Base-by-base conservation (phyloP, 2,329 filamentous ascomycete species). In the Fusarium setosum region DNA sequence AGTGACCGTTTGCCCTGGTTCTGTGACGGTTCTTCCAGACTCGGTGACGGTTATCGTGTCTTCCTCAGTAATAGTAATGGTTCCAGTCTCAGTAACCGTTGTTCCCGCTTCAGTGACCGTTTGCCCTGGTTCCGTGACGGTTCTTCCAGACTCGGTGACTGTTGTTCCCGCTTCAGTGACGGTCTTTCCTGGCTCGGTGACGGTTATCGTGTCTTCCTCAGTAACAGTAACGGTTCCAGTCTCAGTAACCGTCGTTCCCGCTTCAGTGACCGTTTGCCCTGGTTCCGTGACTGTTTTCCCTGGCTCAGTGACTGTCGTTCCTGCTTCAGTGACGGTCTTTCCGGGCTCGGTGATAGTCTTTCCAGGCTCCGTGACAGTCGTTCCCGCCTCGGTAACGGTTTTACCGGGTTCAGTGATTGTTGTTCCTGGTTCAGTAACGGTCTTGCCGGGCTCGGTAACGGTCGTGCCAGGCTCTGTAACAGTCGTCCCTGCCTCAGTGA, bases 1-100 rank as follows among this genome's bases (percentile, higher is more conserved):
- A 44, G 63, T 54, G 1, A 71, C 21, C 4, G 67, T 71, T 8
- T 61, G 68, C 40, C 49, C 29, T 4, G 52, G 57, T 21, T 61
- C 42, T 20, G 40, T 40, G 3, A 40, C 38, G 7, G 31, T 18
- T n/a, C n/a, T n/a, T n/a, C n/a, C n/a, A n/a, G n/a, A n/a, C n/a
- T n/a, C n/a, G n/a, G n/a, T n/a, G n/a, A n/a, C n/a, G n/a, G n/a
- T n/a, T n/a, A n/a, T n/a, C n/a, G n/a, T n/a, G 6, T 57, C 55
- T 38, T 61, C 54, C 6, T 64, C 67, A n/a, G 68, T 55, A 5
- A 56, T 53, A 17, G 50, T 44, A 21, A 70, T 15, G 5, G 67
- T 70, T 8, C 24, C 59, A n/a, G 26, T 18, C n/a, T 31, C 9
- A 2, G 50, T 59, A 3, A 65, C 31, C 31, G 56, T 65, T 17